Conservation (phyloP, 768 basidiomycete species). For the Russula foetens region DNA sequence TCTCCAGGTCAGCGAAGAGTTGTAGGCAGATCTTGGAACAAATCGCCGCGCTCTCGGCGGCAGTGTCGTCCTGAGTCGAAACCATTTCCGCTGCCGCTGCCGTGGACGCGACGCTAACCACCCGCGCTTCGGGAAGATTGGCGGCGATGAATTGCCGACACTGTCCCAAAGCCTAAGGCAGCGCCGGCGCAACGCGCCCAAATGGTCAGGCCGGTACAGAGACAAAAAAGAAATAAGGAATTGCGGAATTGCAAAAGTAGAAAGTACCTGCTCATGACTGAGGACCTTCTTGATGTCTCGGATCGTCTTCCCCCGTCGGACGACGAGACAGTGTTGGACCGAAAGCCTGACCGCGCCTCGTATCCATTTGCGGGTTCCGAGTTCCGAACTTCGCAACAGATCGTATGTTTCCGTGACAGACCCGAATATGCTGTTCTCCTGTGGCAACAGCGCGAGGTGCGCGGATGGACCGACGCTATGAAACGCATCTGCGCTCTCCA, state of each 20-base stretch:
- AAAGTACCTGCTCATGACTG: constrained; percentile 71
- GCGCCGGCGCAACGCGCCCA: background rate
- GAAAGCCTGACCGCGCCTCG: constrained; percentile 50
- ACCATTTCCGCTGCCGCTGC: constrained; percentile 55
- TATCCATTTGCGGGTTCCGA: constrained; percentile 41
- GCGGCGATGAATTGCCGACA: constrained; percentile 53
- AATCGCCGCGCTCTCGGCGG: constrained; percentile 56
- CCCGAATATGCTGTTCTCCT: constrained; percentile 75
- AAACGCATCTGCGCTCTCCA: constrained; percentile 47
- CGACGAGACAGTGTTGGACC: constrained; percentile 63
- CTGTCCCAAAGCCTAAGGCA: constrained; percentile 66
- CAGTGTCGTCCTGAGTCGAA: constrained; percentile 34
- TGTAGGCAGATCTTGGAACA: constrained; percentile 58
- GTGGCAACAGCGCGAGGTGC: constrained; percentile 61
- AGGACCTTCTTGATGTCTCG: constrained; percentile 49
- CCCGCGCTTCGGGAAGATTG: constrained; percentile 43
- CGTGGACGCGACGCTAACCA: constrained; percentile 60
- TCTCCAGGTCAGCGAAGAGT: constrained; percentile 52
- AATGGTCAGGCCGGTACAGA: background rate
- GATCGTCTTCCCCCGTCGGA: constrained; percentile 47
- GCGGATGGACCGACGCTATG: constrained; percentile 36
- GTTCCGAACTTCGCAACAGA: constrained; percentile 36
- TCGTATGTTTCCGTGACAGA: constrained; percentile 71
- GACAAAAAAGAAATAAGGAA: background rate
- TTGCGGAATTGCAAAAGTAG: background rate